Percentiles rank a stretch among this genome's conserved stretches.
Conservation (phyloP, 768 basidiomycete species). For the Atractiella rhizophila region DNA sequence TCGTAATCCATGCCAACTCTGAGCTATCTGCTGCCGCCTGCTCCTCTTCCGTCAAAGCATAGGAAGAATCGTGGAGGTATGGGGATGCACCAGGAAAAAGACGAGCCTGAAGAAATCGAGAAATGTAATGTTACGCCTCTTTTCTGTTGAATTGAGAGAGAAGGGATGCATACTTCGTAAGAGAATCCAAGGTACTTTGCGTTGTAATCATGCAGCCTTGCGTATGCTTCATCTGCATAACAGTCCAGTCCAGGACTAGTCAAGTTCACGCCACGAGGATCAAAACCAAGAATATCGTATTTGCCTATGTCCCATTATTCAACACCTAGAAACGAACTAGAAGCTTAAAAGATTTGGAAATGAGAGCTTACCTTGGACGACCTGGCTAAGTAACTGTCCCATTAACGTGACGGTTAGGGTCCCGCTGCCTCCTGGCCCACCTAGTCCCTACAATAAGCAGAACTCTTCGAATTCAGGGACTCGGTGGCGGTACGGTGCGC, state of each 20-base stretch:
- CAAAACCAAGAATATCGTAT: slow-evolving; percentile 13
- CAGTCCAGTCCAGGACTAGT: slow-evolving; percentile 11
- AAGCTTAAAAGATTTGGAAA: not conserved
- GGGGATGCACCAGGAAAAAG: no score
- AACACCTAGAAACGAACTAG: no score
- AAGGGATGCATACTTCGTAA: not conserved
- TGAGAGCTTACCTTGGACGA: not conserved
- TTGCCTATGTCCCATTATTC: no score
- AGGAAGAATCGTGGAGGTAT: no score
- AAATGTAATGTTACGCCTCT: no score
- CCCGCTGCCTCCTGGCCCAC: not conserved
- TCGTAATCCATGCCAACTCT: no score
- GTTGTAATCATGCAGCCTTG: not conserved
- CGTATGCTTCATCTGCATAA: not conserved
- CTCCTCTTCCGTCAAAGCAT: not conserved
- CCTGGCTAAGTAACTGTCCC: not conserved
- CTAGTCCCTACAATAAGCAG: not conserved
- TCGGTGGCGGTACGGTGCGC: not conserved
- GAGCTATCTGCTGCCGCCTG: not conserved
- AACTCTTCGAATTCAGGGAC: not conserved
- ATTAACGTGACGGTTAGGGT: no score
- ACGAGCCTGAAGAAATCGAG: no score
- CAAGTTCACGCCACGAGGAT: slow-evolving; percentile 14
- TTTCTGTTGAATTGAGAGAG: no score
- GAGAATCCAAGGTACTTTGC: not conserved